Evolutionary conservation across 345 rosid species (phyloP).

Genomic region (Isatis tinctoria): DNA sequence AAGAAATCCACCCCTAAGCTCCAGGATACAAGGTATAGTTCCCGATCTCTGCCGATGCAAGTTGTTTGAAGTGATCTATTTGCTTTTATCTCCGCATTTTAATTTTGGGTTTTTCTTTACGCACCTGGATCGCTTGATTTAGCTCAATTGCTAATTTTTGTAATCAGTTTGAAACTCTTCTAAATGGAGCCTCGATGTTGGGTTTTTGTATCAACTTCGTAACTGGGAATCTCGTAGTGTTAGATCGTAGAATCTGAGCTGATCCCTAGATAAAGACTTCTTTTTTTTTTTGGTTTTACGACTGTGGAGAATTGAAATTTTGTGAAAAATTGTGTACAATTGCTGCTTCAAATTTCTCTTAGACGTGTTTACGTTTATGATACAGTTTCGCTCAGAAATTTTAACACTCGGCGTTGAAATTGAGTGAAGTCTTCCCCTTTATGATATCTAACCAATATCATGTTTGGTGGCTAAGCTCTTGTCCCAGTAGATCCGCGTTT

Average conservation of each 20-base stretch:
- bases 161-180: neutral
- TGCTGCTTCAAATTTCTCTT: neutral
- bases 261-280: neutral
- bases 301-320: neutral
- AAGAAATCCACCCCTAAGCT: constrained; percentile 94
- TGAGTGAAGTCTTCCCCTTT: neutral
- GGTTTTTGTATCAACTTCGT: neutral
- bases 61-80: neutral
- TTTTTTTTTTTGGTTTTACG: neutral
- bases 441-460: neutral
- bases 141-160: neutral
- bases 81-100: neutral
- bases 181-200: neutral
- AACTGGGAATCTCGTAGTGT: neutral
- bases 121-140: constrained; percentile 5
- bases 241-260: constrained; percentile 11
- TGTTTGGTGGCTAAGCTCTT: neutral
- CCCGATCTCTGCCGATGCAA: neutral
- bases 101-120: neutral
- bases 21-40: constrained; percentile 73
- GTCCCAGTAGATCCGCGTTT: neutral
- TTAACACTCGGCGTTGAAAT: neutral
- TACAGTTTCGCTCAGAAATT: neutral
- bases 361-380: neutral
- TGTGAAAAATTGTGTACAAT: neutral